Evolutionary conservation across 2,329 filamentous ascomycete species (phyloP).

Genomic region (Ploettnerulaceae sp.): DNA sequence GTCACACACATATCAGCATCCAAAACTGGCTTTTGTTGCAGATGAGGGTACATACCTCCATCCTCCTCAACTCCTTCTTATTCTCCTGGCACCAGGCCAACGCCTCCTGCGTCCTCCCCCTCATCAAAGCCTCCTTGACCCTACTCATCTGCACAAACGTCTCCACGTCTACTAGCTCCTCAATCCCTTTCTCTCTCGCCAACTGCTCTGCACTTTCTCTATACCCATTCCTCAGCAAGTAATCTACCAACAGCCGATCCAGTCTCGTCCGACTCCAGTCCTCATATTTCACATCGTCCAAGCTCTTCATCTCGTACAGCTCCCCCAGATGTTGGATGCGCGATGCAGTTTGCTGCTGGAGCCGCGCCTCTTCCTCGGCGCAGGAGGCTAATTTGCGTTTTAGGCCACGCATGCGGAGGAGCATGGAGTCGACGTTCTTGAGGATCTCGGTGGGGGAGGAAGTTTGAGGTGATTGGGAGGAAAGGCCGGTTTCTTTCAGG

Average conservation of each 20-base stretch:
- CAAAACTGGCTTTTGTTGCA: not conserved
- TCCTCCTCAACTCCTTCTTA: conserved; percentile 85
- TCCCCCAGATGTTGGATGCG: conserved; percentile 77
- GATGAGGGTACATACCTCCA: conserved; percentile 53
- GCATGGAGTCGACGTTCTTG: conserved; percentile 76
- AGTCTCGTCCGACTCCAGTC: conserved; percentile 78
- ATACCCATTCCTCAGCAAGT: conserved; percentile 81
- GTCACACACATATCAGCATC: conserved; percentile 3
- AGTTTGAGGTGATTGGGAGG: conserved; percentile 44
- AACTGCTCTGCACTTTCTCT: conserved; percentile 70
- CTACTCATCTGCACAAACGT: conserved; percentile 79
- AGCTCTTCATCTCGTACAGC: conserved; percentile 70
- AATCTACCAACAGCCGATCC: conserved; percentile 85
- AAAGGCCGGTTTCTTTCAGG: conserved; percentile 53
- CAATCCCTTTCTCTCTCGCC: conserved; percentile 69
- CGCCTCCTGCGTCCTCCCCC: conserved; percentile 70
- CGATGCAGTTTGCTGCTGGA: conserved; percentile 71
- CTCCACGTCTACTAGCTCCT: conserved; percentile 79
- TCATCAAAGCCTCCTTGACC: conserved; percentile 68
- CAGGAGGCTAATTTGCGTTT: conserved; percentile 80
- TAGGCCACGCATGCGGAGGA: conserved; percentile 75
- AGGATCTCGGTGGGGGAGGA: conserved; percentile 72
- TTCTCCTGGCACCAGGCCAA: conserved; percentile 90
- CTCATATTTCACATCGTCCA: conserved; percentile 93
- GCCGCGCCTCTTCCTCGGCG: conserved; percentile 71